Base-by-base conservation (phyloP, 768 basidiomycete species). In the Kwoniella europaea region DNA sequence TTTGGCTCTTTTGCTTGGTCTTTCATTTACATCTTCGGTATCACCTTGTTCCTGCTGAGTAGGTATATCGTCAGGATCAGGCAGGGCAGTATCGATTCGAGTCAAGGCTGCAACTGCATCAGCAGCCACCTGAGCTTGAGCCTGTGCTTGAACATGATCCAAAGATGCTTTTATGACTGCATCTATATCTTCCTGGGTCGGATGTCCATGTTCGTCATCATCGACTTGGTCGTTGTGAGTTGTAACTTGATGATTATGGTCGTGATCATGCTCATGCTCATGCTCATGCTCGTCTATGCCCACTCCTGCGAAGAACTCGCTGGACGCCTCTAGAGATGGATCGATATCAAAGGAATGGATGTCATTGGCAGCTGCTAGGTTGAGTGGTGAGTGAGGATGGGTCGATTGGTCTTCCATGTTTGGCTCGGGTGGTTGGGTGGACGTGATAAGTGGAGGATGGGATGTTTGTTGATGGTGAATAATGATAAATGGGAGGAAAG, bases 141-240 rank as follows among this genome's bases (percentile, higher is more conserved):
- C 57, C 15, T 68, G 67, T 10, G 59, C 67, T 68, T 68, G 60
- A 3, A 57, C 67, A 57, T 69, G 68, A 58, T 69, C 68, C 13
- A 69, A 35, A 10, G 68, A 69, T 44, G 68, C 68, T 52, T 69
- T 63, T 41, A 69, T 69, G 1, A 69, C 68, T n/a, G 68, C 68
- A 63, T 69, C 61, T 22, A 69, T 69, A 63, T 69, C 68, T 43
- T 63, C 68, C 43, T 69, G 68, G 3, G 68, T 69, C 10, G 68
- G 68, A 4, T 61, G 35, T 12, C 22, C 59, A 55, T 68, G 20
- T 16, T 43, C 43, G 35, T 59, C 22, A 18, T 55, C 53, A 22
- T 12, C 54, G 7, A 41, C 24, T 24, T 67, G 43, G 16, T 42
- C 12, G 27, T 18, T 52, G 41, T 68, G 41, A 61, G 9, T 22